Base-by-base conservation (phyloP, 2,329 filamentous ascomycete species). In the Apiospora arundinis region DNA sequence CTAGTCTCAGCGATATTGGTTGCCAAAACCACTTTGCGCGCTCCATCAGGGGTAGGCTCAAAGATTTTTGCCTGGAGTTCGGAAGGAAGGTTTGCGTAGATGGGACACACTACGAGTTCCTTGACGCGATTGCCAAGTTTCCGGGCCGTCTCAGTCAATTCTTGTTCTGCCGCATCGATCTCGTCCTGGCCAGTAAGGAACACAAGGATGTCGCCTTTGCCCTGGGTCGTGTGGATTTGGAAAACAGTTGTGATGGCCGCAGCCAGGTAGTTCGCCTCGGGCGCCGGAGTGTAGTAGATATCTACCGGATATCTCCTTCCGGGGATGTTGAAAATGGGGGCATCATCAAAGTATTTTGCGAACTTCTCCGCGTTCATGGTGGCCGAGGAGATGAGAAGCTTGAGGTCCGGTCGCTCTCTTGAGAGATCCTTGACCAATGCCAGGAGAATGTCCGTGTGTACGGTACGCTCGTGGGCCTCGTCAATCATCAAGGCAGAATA, bases 1-100 rank as follows among this genome's bases (percentile, higher is more conserved):
- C 91, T 95, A 0, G 96, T 99, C 81, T 99, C 96, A 2, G 96
- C 96, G 81, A 99, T 98, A 79, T 99, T 99, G 2, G 96, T 98
- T 0, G 95, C 95, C 48, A 98, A 84, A 0, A 99, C 94, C 0
- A 98, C 94, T 80, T 98, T 99, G 40, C 96, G 89, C 0, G 93
- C 92, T 23, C 92, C 92, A 0, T 92, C 90, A 0, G 96, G 95
- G 0, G 95, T 97, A 0, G 95, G 95, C 77, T 97, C 94, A 77
- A 99, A 99, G 75, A 98, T 97, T 80, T 95, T 95, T 67, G 92
- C 90, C 80, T 99, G 96, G 1, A 97, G 84, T 72, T 98, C 95
- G 0, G 94, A 95, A 0, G 95, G 95, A 49, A 99, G 83, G 77
- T 97, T 97, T 77, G 95, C 93, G 79, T 99, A 99, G 70, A 99